Percentiles rank a stretch among this genome's conserved stretches.
These are phyloP conservation scores for Panaeolus cyanescens DNA, from an alignment of 768 basidiomycete genomes.

Conservation along the genomic window DNA sequence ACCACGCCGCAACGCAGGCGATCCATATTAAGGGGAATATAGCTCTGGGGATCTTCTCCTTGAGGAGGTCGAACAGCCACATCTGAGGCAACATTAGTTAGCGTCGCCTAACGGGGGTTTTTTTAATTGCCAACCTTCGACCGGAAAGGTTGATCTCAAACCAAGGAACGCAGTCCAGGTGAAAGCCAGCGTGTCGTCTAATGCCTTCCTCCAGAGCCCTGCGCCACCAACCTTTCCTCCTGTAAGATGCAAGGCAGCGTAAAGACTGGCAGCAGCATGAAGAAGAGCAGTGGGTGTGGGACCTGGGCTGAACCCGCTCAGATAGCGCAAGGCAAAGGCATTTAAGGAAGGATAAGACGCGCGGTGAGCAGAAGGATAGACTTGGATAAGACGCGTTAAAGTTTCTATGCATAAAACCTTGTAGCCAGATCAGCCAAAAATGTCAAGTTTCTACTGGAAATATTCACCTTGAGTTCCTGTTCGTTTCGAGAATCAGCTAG, in stretches of 20 bases:
- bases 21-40: slow-evolving; percentile 60
- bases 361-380: slow-evolving; percentile 71
- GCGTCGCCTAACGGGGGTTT: background rate
- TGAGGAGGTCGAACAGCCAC: too few relatives aligned
- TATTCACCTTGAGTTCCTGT: slow-evolving; percentile 54
- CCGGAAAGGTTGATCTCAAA: slow-evolving; percentile 61
- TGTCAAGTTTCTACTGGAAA: background rate
- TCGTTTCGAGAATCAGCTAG: slow-evolving; percentile 55
- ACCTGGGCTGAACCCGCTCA: slow-evolving; percentile 54
- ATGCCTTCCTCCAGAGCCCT: slow-evolving; percentile 71
- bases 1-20: slow-evolving; percentile 55
- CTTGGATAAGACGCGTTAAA: slow-evolving; percentile 54
- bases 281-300: slow-evolving; percentile 41
- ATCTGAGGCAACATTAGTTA: too few relatives aligned
- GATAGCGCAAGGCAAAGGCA: slow-evolving; percentile 51
- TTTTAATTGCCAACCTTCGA: slow-evolving; percentile 36
- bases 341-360: slow-evolving; percentile 54
- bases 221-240: slow-evolving; percentile 81
- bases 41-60: slow-evolving; percentile 46
- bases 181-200: slow-evolving; percentile 69
- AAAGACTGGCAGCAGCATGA: slow-evolving; percentile 56
- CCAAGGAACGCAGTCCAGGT: slow-evolving; percentile 63
- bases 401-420: slow-evolving; percentile 50
- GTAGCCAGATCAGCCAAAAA: background rate
- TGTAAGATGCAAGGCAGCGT: slow-evolving; percentile 63